Evolutionary conservation across 805 yeast genomes (phyloP).

Genomic region (Ogataea ramenticola): DNA sequence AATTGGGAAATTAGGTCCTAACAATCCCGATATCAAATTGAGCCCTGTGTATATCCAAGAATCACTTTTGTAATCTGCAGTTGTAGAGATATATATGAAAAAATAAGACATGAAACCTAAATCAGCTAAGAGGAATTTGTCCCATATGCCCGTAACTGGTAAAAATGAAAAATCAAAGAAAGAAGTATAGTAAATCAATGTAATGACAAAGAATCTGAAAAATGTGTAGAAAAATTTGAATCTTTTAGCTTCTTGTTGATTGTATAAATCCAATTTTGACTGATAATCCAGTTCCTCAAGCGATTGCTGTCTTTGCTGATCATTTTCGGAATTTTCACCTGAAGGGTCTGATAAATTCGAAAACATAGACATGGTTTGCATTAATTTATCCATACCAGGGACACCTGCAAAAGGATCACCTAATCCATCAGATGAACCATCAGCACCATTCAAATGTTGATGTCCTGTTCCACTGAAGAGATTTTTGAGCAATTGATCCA

Average conservation of each 20-base stretch:
- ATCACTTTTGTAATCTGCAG: constrained; percentile 1
- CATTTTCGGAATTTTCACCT: constrained; percentile 1
- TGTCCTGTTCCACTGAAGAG: constrained; percentile 4
- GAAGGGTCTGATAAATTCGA: not conserved
- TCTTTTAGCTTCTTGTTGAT: constrained; percentile 7
- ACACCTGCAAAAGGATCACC: constrained; percentile 3
- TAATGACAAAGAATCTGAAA: constrained; percentile 10
- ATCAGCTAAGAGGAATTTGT: constrained; percentile 16
- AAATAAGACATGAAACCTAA: constrained; percentile 7
- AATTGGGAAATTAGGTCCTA: constrained; percentile 10
- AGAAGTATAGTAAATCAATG: constrained; percentile 7
- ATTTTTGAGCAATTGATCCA: constrained; percentile 8
- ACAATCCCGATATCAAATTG: constrained; percentile 13
- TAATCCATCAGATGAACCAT: constrained; percentile 1
- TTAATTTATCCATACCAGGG: constrained; percentile 2
- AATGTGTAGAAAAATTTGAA: constrained; percentile 10
- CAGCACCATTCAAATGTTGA: not conserved
- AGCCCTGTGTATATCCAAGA: constrained; percentile 8
- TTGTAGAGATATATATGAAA: constrained; percentile 8
- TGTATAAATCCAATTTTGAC: constrained; percentile 5
- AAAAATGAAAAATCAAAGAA: constrained; percentile 1
- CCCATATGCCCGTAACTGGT: constrained; percentile 14
- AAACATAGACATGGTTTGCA: not conserved
- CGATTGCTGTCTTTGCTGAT: not conserved
- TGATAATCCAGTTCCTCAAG: constrained; percentile 11